phyloP scores from a whole-genome alignment of 2,329 filamentous ascomycete genomes.

The Hypocrella siamensis region DNA sequence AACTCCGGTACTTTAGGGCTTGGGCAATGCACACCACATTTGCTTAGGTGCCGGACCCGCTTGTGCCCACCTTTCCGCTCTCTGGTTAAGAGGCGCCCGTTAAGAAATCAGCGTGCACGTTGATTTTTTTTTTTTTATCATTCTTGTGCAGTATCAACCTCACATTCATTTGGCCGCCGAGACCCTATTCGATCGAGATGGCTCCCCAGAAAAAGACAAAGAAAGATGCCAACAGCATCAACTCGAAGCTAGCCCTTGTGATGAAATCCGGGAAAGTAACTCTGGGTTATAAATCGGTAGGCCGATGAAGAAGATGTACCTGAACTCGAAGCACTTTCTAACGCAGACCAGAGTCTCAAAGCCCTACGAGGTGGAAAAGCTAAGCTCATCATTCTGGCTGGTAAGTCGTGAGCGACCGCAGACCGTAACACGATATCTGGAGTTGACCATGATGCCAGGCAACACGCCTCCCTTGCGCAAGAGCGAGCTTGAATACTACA shows the following conservation, averaged over 20 bases:
- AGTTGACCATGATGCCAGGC: no score
- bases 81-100: not conserved
- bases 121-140: not conserved
- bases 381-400: slow-evolving; percentile 87
- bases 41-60: slow-evolving; percentile 14
- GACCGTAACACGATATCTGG: not conserved
- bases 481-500: slow-evolving; percentile 92
- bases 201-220: slow-evolving; percentile 62
- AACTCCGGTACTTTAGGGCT: slow-evolving; percentile 24
- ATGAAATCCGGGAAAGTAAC: slow-evolving; percentile 47
- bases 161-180: slow-evolving; percentile 13
- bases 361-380: slow-evolving; percentile 87
- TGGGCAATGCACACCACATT: not conserved
- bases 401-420: slow-evolving; percentile 53
- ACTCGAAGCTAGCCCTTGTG: slow-evolving; percentile 44
- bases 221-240: slow-evolving; percentile 66
- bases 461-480: slow-evolving; percentile 98
- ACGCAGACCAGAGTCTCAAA: slow-evolving; percentile 38
- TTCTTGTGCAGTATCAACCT: slow-evolving; percentile 7
- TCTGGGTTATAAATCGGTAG: slow-evolving; percentile 39
- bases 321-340: not conserved
- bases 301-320: no score
- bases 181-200: slow-evolving; percentile 37
- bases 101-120: no score
- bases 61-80: slow-evolving; percentile 7